Evolutionary conservation across 164 flowering plant species (phyloP), one percentile per base, ranked within the genome.

Genomic region (Magnolia officinalis): DNA sequence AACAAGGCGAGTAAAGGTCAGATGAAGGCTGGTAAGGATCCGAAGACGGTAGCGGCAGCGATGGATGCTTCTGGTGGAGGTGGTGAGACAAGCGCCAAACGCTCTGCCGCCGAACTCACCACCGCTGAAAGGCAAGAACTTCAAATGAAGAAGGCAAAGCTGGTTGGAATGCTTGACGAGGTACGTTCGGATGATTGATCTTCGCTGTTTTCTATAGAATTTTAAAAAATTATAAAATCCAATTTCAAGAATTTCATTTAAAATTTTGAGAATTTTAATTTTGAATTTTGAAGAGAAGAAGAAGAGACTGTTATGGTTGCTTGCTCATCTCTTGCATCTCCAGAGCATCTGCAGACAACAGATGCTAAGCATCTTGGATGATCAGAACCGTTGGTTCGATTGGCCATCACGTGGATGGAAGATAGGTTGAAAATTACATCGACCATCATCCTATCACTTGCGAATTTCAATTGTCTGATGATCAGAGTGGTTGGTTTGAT

Each of bases 111-210:
- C 1, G 98, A 96, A 77, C 88, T 93, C 6, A 75, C 87, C 5
- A 89, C 97, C 4, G 92, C 89, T 0, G 96, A 94, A 83, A 90
- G 90, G 74, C 99, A 93, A 70, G 99, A 96, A 67, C 83, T 96
- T 84, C 99, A 94, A 86, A 91, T 93, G 98, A 96, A 94, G 90
- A 96, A 94, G 75, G 99, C 92, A 0, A 96, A 94, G 87, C 90
- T 96, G 18, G 81, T 93, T 21, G 85, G 77, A 88, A 94, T 96
- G 98, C 97, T 96, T 64, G 97, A 96, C 80, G 98, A 96, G 98
- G 99, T 84, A 77, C 63, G 65, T 1, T 49, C 8, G 11, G 23
- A 29, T 49, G 45, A 37, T 4, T 5, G 45, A 37, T 37, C 45
- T 37, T 37, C 45, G 0, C 45, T 6, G 23, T 18, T 18, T 63